These are phyloP conservation scores for Geoglossum glabrum DNA, from an alignment of 495 filamentous ascomycete genomes.

Conservation along the genomic window DNA sequence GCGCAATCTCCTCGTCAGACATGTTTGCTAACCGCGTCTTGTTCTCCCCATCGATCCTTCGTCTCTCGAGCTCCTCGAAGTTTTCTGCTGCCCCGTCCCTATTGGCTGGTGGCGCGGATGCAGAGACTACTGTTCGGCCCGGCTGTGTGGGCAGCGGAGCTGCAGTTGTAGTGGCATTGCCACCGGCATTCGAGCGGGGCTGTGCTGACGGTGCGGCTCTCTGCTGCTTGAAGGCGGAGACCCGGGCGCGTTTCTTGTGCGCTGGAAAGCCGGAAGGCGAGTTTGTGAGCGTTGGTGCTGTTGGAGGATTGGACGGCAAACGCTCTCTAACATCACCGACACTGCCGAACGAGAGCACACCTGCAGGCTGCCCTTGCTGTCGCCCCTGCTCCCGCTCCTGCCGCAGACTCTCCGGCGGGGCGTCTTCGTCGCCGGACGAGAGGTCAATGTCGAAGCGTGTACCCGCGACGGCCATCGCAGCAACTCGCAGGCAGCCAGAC, in stretches of 20 bases:
- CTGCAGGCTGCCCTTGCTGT: neutral
- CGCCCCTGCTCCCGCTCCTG: neutral
- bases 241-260: constrained; percentile 53
- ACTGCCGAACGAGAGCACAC: constrained; percentile 20
- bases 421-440: constrained; percentile 21
- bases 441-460: constrained; percentile 39
- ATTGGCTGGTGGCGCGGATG: neutral
- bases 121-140: neutral
- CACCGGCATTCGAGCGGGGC: neutral
- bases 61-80: constrained; percentile 35
- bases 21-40: constrained; percentile 50
- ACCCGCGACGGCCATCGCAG: constrained; percentile 35
- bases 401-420: neutral
- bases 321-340: constrained; percentile 69
- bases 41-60: constrained; percentile 66
- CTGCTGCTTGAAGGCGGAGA: constrained; percentile 62
- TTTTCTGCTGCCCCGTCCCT: neutral
- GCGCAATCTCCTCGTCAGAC: constrained; percentile 61
- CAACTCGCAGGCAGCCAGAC: neutral
- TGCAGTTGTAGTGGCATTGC: neutral
- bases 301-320: constrained; percentile 34
- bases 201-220: constrained; percentile 17
- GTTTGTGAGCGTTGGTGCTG: constrained; percentile 35
- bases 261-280: constrained; percentile 63
- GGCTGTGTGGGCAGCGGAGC: neutral